Percentiles rank a stretch among this genome's conserved stretches.
Evolutionary conservation across 495 filamentous ascomycete genomes (phyloP).

Genomic region (Neurospora sp.): DNA sequence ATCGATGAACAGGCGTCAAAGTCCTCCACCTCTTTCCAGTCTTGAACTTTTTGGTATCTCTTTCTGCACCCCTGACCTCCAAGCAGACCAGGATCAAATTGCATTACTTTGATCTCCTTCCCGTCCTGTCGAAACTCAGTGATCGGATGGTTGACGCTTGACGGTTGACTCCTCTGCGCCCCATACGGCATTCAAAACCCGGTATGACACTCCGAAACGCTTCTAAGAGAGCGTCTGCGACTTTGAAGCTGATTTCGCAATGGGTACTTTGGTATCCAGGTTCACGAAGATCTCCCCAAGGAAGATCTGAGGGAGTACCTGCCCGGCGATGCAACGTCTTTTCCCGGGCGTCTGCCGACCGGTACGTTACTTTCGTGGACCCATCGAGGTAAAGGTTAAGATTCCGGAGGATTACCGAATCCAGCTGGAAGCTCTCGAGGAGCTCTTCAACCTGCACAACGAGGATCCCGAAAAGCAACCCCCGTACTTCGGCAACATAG

Average conservation of each 20-base stretch:
- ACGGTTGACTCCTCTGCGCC: background rate
- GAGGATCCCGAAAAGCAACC: slow-evolving; percentile 44
- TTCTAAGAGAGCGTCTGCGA: too few relatives aligned
- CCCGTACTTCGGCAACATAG: slow-evolving; percentile 43
- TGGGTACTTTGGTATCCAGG: too few relatives aligned
- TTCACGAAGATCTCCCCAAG: too few relatives aligned
- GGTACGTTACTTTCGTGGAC: slow-evolving; percentile 64
- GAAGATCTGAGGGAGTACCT: too few relatives aligned
- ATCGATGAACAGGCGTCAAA: too few relatives aligned
- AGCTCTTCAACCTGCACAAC: slow-evolving; percentile 49
- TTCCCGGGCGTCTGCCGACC: slow-evolving; percentile 64
- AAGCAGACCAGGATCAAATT: background rate
- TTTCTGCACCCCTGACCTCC: background rate
- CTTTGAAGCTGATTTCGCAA: too few relatives aligned
- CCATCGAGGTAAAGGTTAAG: slow-evolving; percentile 74
- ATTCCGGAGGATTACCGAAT: slow-evolving; percentile 83
- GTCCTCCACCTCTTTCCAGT: background rate
- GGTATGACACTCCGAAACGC: too few relatives aligned
- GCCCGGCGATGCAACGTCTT: slow-evolving; percentile 53
- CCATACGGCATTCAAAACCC: too few relatives aligned
- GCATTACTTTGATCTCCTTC: background rate
- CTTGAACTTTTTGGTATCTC: background rate
- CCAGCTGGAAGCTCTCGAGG: slow-evolving; percentile 66
- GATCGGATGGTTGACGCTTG: background rate
- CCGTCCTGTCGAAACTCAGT: background rate